Percentiles rank a stretch among this genome's conserved stretches.
phyloP scores from a whole-genome alignment of 2,329 filamentous ascomycete species.

The Coniochaeta ligniaria region DNA sequence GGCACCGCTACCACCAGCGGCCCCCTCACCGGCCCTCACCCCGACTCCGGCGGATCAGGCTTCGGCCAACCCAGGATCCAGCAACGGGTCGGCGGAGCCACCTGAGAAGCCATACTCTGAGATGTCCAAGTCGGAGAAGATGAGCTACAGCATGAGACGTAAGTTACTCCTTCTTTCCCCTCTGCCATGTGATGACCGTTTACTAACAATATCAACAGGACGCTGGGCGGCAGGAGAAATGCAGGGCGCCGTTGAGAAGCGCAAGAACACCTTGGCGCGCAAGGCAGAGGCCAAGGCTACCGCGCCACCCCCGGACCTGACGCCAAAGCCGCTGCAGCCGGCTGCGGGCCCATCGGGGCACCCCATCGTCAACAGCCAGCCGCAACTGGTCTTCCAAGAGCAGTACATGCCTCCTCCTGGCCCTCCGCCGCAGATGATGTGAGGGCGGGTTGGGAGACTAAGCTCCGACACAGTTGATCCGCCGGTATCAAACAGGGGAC shows the following conservation, averaged over 20 bases:
- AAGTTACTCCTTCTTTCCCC: slow-evolving; percentile 17
- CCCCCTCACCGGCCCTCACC: background rate
- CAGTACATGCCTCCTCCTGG: background rate
- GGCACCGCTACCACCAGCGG: slow-evolving; percentile 6
- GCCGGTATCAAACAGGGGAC: background rate
- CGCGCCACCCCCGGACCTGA: background rate
- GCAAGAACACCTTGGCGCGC: slow-evolving; percentile 46
- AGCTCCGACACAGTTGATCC: no score
- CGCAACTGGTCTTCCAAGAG: background rate
- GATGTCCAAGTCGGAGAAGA: slow-evolving; percentile 60
- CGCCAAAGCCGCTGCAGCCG: background rate
- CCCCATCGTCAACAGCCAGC: background rate
- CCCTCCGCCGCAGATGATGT: background rate
- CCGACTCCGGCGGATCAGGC: background rate
- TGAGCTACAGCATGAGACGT: slow-evolving; percentile 61
- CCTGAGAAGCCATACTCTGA: slow-evolving; percentile 48
- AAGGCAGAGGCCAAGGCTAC: slow-evolving; percentile 10
- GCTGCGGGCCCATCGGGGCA: background rate
- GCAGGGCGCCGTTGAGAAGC: slow-evolving; percentile 52
- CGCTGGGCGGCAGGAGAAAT: slow-evolving; percentile 56
- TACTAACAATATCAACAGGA: slow-evolving; percentile 25
- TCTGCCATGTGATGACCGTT: background rate
- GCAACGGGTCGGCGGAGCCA: slow-evolving; percentile 23
- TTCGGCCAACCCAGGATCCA: slow-evolving; percentile 7
- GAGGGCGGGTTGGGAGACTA: background rate